Percentiles rank a stretch among this genome's conserved stretches.
These are phyloP conservation scores for Suillus fuscotomentosus DNA, from an alignment of 768 basidiomycete genomes.

Conservation along the genomic window DNA sequence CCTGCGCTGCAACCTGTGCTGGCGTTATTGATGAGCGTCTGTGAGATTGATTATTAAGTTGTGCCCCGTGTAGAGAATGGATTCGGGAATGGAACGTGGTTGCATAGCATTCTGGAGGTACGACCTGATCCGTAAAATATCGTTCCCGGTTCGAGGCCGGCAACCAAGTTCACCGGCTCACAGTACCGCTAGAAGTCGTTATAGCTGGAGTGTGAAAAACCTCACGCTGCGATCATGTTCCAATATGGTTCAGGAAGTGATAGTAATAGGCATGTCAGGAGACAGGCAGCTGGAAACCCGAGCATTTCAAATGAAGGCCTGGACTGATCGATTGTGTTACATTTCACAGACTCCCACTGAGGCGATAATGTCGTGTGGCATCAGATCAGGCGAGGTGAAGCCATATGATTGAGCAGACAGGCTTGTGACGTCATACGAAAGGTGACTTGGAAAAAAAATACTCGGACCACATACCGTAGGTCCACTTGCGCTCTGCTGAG, in stretches of 20 bases:
- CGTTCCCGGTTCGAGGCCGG: neutral
- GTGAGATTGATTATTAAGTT: neutral
- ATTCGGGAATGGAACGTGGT: neutral
- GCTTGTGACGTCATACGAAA: neutral
- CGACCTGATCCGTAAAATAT: neutral
- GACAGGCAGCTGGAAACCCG: neutral
- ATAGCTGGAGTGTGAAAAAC: slow-evolving; percentile 1
- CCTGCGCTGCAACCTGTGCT: slow-evolving; percentile 4
- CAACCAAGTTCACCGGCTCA: neutral
- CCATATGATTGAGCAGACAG: neutral
- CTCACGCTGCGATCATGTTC: slow-evolving; percentile 1
- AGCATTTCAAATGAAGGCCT: slow-evolving; percentile 3
- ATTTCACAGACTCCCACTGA: neutral
- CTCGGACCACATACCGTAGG: neutral
- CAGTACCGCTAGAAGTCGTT: neutral
- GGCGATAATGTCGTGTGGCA: neutral
- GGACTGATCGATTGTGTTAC: neutral
- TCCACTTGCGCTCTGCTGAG: neutral
- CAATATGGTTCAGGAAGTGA: neutral
- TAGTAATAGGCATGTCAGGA: neutral
- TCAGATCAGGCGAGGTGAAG: neutral
- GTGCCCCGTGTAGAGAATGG: neutral
- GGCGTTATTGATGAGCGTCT: slow-evolving; percentile 2
- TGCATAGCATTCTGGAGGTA: neutral
- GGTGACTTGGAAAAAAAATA: neutral